Evolutionary conservation across 495 filamentous ascomycete species (phyloP), one percentile per base, ranked within the genome.

Genomic region (Aspergillus carlsbadensis): DNA sequence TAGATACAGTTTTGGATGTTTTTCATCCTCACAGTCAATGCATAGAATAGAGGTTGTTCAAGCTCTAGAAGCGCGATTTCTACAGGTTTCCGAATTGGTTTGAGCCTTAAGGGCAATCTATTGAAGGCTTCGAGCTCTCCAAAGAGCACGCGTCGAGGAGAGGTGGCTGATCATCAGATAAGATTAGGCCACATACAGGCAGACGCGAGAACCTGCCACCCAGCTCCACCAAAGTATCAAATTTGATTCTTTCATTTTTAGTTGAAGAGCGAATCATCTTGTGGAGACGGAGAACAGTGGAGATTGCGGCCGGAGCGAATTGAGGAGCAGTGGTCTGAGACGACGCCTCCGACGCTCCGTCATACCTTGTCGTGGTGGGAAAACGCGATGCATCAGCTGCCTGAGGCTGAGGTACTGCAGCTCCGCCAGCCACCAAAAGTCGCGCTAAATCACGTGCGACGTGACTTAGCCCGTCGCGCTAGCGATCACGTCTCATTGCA

Each of bases 401-500:
- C 22, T 48, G 45, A 37, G 48, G 48, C 21, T 35, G 48, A 39
- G 17, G 33, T 42, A 35, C 20, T 29, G 21, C 15, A 53, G 31
- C 49, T 42, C 56, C 26, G 48, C 62, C 62, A 60, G 56, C 58
- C 58, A 59, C 54, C 49, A 54, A 42, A 29, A 56, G 37, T 52
- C 61, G 61, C 62, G 63, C 57, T 58, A 67, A 62, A 50, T 78
- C 72, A 78, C 73, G 75, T 78, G 75, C 59, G 57, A 63, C 73
- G 75, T 72, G 75, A 75, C 70, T 69, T 67, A 67, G 69, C 65
- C 60, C 67, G 69, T 70, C 73, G 71, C 75, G 73, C 73, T 73
- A 75, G 47, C 57, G 65, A 69, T 69, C 70, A 68, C 70, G 69
- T 59, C 66, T 67, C 36, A 65, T 65, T 65, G 61, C 60, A 44